Base-by-base conservation (phyloP, 1,284 basidiomycete species). In the Rugosomyces carneus region DNA sequence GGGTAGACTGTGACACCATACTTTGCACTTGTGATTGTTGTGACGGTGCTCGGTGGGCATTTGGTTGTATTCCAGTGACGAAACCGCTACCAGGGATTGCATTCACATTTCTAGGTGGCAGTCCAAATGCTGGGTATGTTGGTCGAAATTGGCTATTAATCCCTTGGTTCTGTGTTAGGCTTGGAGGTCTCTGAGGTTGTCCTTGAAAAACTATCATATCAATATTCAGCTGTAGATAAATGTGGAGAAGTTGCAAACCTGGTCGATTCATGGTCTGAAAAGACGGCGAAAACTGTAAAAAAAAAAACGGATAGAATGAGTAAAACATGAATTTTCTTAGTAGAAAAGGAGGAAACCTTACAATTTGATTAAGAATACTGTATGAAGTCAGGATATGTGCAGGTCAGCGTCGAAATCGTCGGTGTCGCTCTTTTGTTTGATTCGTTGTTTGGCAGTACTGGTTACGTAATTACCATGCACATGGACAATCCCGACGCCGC, bases 121-220 rank as follows among this genome's bases (percentile, higher is more conserved):
- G 63, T 15, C 75, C 75, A 59, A 80, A 87, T 42, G 69, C 66
- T 13, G 78, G 73, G 67, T 76, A 86, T 42, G 78, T 77, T 42
- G 72, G 73, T 55, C 84, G 77, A 66, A 78, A 86, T 58, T 80
- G 80, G 36, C 67, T 75, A 5, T 75, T 69, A 52, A 84, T 72
- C 37, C 68, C 68, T 54, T 82, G 73, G 53, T 78, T 80, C 31
- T 81, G 77, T n/a, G 75, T 73, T 49, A 87, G 75, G 63, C 74
- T 84, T 53, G 84, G 83, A 45, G 82, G 82, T 62, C 85, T 73
- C 63, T 85, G 84, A 45, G 84, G 81, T 76, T 87, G 84, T 57
- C 84, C 85, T 88, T 62, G 34, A 50, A 52, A 58, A 32, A 34
- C 55, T 23, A 23, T 51, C 39, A 51, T 49, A 53, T 54, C 57